Evolutionary conservation across 306 rosid genomes (phyloP), one percentile per base, ranked within the genome.

Genomic region (Mimosa pudica): DNA sequence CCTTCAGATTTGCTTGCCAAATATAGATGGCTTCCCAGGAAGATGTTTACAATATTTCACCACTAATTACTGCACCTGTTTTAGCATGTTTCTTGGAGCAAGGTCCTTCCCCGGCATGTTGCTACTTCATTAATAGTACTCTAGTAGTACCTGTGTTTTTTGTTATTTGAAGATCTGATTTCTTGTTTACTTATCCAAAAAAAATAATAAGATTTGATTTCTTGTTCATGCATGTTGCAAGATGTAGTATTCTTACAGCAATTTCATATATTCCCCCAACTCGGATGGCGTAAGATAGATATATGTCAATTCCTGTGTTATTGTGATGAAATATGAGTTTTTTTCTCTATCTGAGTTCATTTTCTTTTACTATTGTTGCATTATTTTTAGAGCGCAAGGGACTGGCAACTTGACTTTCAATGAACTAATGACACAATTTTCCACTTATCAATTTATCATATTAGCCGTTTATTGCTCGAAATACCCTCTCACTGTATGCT

Each of bases 21-120:
- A 63, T 63, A 24, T 32, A 1, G 20, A 54, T 38, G 77, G 77
- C 11, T 73, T 30, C 77, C 66, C 36, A 55, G 77, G 52, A 73
- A 55, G 67, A 64, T 73, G 0, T 9, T 55, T 73, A 10, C 16
- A 5, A 17, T 18, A n/a, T 73, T 55, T 41, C 77, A 38, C 13
- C 44, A 30, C 1, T 36, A 18, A 72, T 16, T 30, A 30, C 11
- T 61, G 35, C 3, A 16, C 7, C 16, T 30, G 66, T 61, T 61
- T 61, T 30, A 3, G 66, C 17, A 11, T 24, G 14, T 9, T 58
- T 20, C 65, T 58, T 58, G 65, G 65, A 20, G 65, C 14, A 10
- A 58, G 65, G 65, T 58, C 65, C 33, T 20, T 58, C 14, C 20
- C 65, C 9, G 6, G 36, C 65, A 13, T 18, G 65, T 35, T 58